Base-by-base conservation (phyloP, 1,284 basidiomycete genomes). In the Leccinum holopus region DNA sequence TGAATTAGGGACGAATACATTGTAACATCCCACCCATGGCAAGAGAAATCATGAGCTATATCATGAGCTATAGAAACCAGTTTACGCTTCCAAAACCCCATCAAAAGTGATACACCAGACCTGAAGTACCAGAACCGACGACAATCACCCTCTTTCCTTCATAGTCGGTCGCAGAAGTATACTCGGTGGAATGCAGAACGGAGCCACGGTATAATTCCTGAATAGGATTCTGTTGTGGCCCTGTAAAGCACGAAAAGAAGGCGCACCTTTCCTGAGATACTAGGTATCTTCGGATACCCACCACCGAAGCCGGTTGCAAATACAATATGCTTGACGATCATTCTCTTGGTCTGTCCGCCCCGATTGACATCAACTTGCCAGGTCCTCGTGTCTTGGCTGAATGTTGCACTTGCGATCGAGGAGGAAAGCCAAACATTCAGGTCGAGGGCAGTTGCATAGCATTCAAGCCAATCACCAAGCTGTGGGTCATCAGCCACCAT, bases 401-500 rank as follows among this genome's bases (percentile, higher is more conserved):
- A 80, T 6, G 65, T 62, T 5, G 81, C 75, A n/a, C 69, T 69
- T 0, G 68, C 73, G 25, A 82, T 68, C 1, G 72, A 77, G 14
- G 39, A 16, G 9, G 82, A 77, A 75, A 1, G 81, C 83, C 63
- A 86, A 87, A 44, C 72, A 75, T 67, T 87, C 85, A n/a, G 87
- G 77, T 82, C 39, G 39, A n/a, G 39, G 39, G 39, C 39, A 16
- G 39, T 41, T 1, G 39, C 39, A 41, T 41, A 41, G 16, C 39
- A 41, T 41, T 41, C 39, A 16, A 41, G 39, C 39, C 39, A 41
- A 16, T 16, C 39, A 41, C 84, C 85, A 30, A 87, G 73, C 80
- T 79, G 14, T 16, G 14, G 14, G 57, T 3, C 41, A 55, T 69
- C 25, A 62, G 64, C 55, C 16, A 41, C 39, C n/a, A 5, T 41